These are phyloP conservation scores for Wickerhamiella cacticola DNA, from an alignment of 805 yeast species.

Conservation along the genomic window DNA sequence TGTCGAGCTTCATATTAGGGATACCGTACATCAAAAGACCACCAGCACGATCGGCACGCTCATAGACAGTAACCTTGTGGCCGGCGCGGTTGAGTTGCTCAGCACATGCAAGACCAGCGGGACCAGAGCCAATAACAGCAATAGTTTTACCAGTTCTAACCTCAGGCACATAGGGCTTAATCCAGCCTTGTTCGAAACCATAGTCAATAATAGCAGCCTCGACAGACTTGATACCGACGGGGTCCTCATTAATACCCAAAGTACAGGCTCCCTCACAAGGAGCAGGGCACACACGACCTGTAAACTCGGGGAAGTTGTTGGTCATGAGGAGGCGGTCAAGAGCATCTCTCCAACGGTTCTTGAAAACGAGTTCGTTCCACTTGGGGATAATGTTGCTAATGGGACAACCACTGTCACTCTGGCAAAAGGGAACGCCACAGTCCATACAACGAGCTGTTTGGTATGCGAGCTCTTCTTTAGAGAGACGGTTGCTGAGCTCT, in stretches of 20 bases:
- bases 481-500: constrained; percentile 68
- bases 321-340: constrained; percentile 86
- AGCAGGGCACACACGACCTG: constrained; percentile 97
- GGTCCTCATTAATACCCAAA: constrained; percentile 82
- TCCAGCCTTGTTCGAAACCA: constrained; percentile 96
- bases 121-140: constrained; percentile 92
- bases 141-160: constrained; percentile 72
- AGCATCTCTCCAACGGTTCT: constrained; percentile 91
- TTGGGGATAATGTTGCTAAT: constrained; percentile 94
- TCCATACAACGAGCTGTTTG: constrained; percentile 99
- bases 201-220: constrained; percentile 94
- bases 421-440: constrained; percentile 99
- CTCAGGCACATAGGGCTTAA: constrained; percentile 67
- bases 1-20: constrained; percentile 97
- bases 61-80: constrained; percentile 81
- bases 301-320: constrained; percentile 96
- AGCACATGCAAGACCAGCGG: constrained; percentile 93
- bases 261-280: constrained; percentile 98
- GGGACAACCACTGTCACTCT: constrained; percentile 96
- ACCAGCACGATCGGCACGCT: constrained; percentile 91
- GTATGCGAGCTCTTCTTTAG: constrained; percentile 72
- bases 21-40: constrained; percentile 98
- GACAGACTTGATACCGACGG: constrained; percentile 92
- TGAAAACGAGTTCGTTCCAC: constrained; percentile 93
- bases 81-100: constrained; percentile 97